A percentile compares a stretch with the other conserved stretches of the same genome.
Conservation (phyloP, 1,284 basidiomycete species). For the Puccinia horiana region DNA sequence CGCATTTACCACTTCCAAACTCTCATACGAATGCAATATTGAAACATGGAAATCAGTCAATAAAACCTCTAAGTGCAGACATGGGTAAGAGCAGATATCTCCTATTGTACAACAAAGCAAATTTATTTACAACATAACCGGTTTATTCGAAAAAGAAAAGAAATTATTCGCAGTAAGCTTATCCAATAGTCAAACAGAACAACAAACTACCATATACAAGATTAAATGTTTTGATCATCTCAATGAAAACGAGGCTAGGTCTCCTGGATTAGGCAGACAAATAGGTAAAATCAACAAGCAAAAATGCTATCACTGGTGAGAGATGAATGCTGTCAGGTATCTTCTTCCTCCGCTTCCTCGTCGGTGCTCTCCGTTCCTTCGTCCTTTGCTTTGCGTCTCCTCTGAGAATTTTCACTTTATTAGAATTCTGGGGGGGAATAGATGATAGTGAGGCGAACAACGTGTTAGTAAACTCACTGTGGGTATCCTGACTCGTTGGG, state of each 20-base stretch:
- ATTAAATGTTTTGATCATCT: background rate
- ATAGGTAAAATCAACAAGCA: background rate
- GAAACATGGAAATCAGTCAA: too few relatives aligned
- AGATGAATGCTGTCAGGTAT: background rate
- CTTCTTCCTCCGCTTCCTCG: slow-evolving; percentile 8
- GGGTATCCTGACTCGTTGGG: slow-evolving; percentile 38
- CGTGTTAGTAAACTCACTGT: slow-evolving; percentile 16
- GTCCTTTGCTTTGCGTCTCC: slow-evolving; percentile 33
- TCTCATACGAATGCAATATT: too few relatives aligned
- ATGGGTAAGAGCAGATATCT: too few relatives aligned
- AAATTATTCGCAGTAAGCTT: background rate
- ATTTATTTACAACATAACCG: too few relatives aligned
- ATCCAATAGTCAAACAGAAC: background rate
- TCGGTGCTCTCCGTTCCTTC: slow-evolving; percentile 20
- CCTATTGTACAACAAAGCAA: too few relatives aligned
- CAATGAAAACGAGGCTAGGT: background rate
- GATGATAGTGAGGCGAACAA: background rate
- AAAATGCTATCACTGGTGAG: background rate
- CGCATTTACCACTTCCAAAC: too few relatives aligned
- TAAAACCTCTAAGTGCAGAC: too few relatives aligned
- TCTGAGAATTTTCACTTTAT: background rate
- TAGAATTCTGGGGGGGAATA: background rate
- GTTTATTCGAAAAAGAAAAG: too few relatives aligned
- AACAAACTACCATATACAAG: background rate
- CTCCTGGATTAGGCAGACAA: background rate